Evolutionary conservation across 1,284 basidiomycete genomes (phyloP).

Genomic region (Ustilago lituana): DNA sequence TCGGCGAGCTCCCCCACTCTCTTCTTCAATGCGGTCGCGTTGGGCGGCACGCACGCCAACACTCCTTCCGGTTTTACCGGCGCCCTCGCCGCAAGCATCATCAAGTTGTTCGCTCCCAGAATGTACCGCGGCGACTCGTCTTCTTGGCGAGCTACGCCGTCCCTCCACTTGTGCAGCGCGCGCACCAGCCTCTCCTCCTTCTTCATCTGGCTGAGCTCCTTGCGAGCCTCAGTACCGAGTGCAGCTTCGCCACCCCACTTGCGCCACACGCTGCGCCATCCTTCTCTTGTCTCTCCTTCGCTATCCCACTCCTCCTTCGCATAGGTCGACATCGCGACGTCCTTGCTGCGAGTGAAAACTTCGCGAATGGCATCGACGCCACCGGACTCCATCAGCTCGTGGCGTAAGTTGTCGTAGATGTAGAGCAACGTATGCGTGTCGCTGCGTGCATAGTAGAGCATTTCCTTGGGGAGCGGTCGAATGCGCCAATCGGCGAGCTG

Average conservation of each 20-base stretch:
- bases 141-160: conserved; percentile 79
- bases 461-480: conserved; percentile 83
- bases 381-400: conserved; percentile 74
- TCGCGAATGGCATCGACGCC: conserved; percentile 68
- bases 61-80: conserved; percentile 46
- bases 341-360: conserved; percentile 59
- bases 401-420: conserved; percentile 91
- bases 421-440: conserved; percentile 95
- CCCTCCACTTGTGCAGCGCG: conserved; percentile 85
- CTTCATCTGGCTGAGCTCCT: conserved; percentile 46
- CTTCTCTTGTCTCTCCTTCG: conserved; percentile 55
- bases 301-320: conserved; percentile 66
- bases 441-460: conserved; percentile 90
- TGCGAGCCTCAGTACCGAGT: conserved; percentile 39
- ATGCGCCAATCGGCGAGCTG: conserved; percentile 98
- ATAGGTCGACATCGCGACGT: conserved; percentile 58
- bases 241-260: conserved; percentile 68
- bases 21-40: conserved; percentile 42
- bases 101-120: conserved; percentile 43
- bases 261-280: conserved; percentile 61
- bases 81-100: conserved; percentile 57
- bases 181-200: conserved; percentile 73
- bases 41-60: conserved; percentile 42
- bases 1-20: conserved; percentile 49
- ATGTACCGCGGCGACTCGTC: conserved; percentile 80